These are phyloP conservation scores for Ophiostoma himal-ulmi DNA, from an alignment of 2,329 filamentous ascomycete species.

Conservation along the genomic window DNA sequence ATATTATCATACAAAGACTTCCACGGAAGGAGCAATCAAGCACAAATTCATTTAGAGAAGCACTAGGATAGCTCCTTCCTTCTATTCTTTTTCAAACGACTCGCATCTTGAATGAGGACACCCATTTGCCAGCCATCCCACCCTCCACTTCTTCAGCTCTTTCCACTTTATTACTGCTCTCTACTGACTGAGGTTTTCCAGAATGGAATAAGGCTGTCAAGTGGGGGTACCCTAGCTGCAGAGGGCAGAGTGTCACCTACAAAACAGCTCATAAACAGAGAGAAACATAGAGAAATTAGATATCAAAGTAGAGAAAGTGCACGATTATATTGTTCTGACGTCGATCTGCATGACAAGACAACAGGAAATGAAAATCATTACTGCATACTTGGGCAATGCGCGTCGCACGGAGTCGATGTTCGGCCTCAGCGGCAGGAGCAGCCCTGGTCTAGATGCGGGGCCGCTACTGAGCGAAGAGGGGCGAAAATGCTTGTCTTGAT, in stretches of 20 bases:
- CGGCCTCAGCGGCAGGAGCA: slow-evolving; percentile 7
- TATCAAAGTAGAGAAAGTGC: background rate
- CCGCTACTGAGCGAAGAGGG: slow-evolving; percentile 10
- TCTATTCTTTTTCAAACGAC: background rate
- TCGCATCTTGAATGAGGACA: background rate
- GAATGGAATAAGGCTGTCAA: background rate
- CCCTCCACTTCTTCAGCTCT: background rate
- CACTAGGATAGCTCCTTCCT: background rate
- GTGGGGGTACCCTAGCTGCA: background rate
- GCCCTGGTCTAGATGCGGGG: background rate
- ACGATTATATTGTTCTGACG: background rate
- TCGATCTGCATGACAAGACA: background rate
- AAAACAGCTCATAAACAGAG: background rate
- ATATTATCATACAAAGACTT: too few relatives aligned
- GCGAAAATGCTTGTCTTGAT: slow-evolving; percentile 12
- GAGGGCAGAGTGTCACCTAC: background rate
- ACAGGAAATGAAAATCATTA: background rate
- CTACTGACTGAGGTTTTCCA: background rate
- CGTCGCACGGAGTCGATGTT: background rate
- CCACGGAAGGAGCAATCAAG: background rate
- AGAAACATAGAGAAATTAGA: too few relatives aligned
- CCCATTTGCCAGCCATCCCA: background rate
- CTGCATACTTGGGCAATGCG: background rate
- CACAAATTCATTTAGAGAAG: background rate
- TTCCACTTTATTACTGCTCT: background rate